A percentile compares a stretch with the other conserved stretches of the same genome.
Conservation (phyloP, 225 moss, liverwort and hornwort genomes). For the Sphagnum contortum region DNA sequence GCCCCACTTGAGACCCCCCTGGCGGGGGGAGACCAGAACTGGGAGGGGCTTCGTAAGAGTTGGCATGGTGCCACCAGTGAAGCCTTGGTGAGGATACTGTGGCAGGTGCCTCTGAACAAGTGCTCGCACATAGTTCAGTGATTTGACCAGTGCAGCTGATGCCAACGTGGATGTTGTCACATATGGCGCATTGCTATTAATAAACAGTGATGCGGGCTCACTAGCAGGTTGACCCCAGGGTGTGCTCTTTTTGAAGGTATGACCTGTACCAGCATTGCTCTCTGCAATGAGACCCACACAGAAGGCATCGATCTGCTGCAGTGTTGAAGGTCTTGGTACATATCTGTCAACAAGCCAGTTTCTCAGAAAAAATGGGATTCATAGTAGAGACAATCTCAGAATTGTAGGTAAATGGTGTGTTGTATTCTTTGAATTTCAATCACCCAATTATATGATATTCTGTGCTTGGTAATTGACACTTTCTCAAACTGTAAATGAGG, state of each 20-base stretch:
- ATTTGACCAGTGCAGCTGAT: conserved; percentile 80
- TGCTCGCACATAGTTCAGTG: conserved; percentile 88
- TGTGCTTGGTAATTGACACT: not conserved
- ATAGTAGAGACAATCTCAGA: not conserved
- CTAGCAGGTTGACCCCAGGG: conserved; percentile 62
- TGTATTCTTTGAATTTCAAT: not conserved
- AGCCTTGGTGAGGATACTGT: conserved; percentile 27
- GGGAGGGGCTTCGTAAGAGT: conserved; percentile 70
- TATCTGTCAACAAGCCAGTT: conserved; percentile 59
- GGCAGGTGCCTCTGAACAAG: conserved; percentile 81
- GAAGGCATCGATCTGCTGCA: conserved; percentile 88
- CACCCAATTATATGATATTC: not conserved
- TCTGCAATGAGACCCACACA: conserved; percentile 93
- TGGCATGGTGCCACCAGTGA: conserved; percentile 45
- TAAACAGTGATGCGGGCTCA: conserved; percentile 42
- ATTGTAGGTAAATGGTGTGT: not conserved
- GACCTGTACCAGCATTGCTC: conserved; percentile 68
- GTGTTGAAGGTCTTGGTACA: conserved; percentile 67
- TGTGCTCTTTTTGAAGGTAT: conserved; percentile 54
- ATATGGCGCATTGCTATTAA: conserved; percentile 52
- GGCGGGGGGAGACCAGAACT: conserved; percentile 61
- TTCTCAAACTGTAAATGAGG: conserved; percentile 16
- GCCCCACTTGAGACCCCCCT: conserved; percentile 60
- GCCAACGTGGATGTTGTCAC: conserved; percentile 75
- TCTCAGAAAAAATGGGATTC: conserved; percentile 30